Percentiles rank a stretch among this genome's conserved stretches.
These are phyloP conservation scores for Trametes punicea DNA, from an alignment of 768 basidiomycete species.

Conservation along the genomic window DNA sequence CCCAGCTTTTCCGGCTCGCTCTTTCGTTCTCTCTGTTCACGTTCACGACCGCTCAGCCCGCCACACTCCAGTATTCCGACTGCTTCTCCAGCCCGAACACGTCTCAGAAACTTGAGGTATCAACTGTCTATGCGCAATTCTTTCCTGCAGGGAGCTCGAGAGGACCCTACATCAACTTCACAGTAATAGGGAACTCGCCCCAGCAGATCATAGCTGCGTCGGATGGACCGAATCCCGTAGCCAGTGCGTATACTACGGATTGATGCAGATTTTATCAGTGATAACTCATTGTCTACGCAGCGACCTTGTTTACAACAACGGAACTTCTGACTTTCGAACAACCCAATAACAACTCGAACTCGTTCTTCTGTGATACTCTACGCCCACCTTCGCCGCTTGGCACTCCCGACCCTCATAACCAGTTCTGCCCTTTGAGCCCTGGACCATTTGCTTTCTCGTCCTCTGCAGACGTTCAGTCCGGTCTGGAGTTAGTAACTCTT, in stretches of 20 bases:
- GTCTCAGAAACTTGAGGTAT: conserved; percentile 59
- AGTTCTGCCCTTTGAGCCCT: conserved; percentile 73
- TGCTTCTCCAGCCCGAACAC: conserved; percentile 55
- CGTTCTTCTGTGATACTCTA: conserved; percentile 75
- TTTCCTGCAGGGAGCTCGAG: conserved; percentile 34
- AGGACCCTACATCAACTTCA: conserved; percentile 60
- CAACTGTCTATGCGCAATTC: conserved; percentile 72
- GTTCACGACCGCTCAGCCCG: conserved; percentile 44
- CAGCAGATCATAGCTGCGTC: conserved; percentile 57
- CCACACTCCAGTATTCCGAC: conserved; percentile 59
- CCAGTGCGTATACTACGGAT: conserved; percentile 31
- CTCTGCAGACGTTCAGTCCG: conserved; percentile 58
- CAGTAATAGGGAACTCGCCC: conserved; percentile 63
- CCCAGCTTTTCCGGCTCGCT: conserved; percentile 16
- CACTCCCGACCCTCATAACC: conserved; percentile 31
- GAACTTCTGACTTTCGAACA: conserved; percentile 75
- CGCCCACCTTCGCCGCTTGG: conserved; percentile 60
- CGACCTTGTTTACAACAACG: conserved; percentile 85
- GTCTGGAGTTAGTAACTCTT: conserved; percentile 78
- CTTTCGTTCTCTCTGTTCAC: conserved; percentile 17
- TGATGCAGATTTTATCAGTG: neutral
- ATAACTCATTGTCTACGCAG: conserved; percentile 32
- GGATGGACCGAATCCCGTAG: conserved; percentile 57
- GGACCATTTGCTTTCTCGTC: conserved; percentile 84
- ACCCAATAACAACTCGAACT: conserved; percentile 65